phyloP scores from a whole-genome alignment of 371 early-diverging fungal genomes.

The Mortierella sp. region DNA sequence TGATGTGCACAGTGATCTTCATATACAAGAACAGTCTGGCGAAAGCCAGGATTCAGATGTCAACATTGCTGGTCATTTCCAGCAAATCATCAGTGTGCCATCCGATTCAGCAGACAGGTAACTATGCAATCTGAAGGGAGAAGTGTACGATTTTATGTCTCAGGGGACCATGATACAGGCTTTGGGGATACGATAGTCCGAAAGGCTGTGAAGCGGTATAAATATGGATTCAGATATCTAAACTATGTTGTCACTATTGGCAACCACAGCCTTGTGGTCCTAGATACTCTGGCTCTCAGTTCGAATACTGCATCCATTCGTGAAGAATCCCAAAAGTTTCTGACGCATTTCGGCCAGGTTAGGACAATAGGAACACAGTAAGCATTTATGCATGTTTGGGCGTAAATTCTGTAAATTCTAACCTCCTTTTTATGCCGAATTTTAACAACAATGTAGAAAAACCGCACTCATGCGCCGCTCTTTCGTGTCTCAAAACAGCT shows the following conservation, averaged over 20 bases:
- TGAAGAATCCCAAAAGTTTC: conserved; percentile 61
- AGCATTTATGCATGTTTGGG: too few relatives aligned
- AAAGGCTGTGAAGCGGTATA: conserved; percentile 66
- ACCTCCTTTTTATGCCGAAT: too few relatives aligned
- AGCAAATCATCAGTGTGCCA: conserved; percentile 12
- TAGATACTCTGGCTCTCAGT: conserved; percentile 85
- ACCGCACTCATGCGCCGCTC: conserved; percentile 80
- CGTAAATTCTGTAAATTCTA: too few relatives aligned
- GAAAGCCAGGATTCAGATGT: not conserved
- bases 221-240: conserved; percentile 70
- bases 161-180: conserved; percentile 94
- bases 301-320: conserved; percentile 58
- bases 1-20: not conserved
- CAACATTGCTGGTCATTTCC: conserved; percentile 7
- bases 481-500: conserved; percentile 64
- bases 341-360: conserved; percentile 55
- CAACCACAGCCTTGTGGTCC: conserved; percentile 72
- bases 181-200: conserved; percentile 79
- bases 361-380: not conserved
- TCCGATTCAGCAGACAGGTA: not conserved
- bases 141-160: conserved; percentile 59
- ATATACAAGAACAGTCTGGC: not conserved
- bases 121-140: conserved; percentile 6
- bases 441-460: conserved; percentile 7
- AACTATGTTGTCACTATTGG: conserved; percentile 71